phyloP scores from a whole-genome alignment of 1,139 yeast species.

The Yamadazyma songkhlaensis region DNA sequence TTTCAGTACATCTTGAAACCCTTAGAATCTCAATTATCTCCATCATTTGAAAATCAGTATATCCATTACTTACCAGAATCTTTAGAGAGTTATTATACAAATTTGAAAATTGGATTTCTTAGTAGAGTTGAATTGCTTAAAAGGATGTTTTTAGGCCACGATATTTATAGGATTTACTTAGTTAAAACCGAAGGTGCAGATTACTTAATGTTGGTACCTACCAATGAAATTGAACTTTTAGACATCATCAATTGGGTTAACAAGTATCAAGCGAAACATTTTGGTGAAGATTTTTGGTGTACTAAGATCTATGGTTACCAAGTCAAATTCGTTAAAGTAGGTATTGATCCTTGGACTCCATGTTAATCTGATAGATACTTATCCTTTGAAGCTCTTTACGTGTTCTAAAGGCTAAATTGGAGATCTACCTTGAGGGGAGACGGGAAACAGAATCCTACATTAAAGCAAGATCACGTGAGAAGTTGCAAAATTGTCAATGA shows the following conservation, averaged over 20 bases:
- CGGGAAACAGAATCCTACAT: too few relatives aligned
- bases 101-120: not conserved
- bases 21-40: too few relatives aligned
- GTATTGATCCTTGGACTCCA: conserved; percentile 7
- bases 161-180: conserved; percentile 7
- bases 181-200: conserved; percentile 6
- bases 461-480: too few relatives aligned
- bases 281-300: conserved; percentile 11
- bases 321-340: conserved; percentile 11
- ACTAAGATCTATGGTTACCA: conserved; percentile 3
- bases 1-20: not conserved
- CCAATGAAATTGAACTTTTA: conserved; percentile 1
- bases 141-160: conserved; percentile 10
- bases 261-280: conserved; percentile 8
- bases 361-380: too few relatives aligned
- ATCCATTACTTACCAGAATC: not conserved
- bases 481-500: not conserved
- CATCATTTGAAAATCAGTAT: not conserved
- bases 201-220: conserved; percentile 11
- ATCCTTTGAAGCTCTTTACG: too few relatives aligned
- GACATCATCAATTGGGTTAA: conserved; percentile 13
- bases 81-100: not conserved
- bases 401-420: not conserved
- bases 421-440: not conserved
- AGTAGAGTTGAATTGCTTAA: conserved; percentile 8